phyloP scores from a whole-genome alignment of 306 rosid species.

The Casuarina equisetifolia region DNA sequence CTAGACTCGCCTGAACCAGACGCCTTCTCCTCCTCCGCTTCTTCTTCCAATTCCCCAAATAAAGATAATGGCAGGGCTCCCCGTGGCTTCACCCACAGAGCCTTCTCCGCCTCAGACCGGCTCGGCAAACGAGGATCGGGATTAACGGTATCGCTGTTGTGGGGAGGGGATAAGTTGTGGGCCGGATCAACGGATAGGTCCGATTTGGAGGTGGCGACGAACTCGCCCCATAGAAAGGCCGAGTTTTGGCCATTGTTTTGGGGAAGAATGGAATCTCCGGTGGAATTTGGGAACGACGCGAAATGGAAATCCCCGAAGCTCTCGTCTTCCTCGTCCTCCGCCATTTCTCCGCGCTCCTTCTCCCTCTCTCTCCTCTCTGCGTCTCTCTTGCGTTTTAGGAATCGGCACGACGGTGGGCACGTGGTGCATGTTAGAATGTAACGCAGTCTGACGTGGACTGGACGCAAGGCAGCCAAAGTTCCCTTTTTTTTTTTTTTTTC shows the following conservation, averaged over 20 bases:
- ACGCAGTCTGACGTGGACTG: slow-evolving; percentile 17
- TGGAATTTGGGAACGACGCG: slow-evolving; percentile 33
- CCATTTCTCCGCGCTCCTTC: slow-evolving; percentile 49
- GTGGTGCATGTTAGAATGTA: neutral
- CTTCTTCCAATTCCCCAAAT: slow-evolving; percentile 64
- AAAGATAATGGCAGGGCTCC: slow-evolving; percentile 92
- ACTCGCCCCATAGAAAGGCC: slow-evolving; percentile 57
- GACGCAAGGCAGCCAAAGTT: neutral
- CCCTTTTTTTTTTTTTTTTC: neutral
- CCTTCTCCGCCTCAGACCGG: slow-evolving; percentile 17
- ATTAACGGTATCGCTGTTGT: slow-evolving; percentile 3
- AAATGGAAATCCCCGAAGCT: slow-evolving; percentile 79
- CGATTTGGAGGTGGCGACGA: slow-evolving; percentile 43
- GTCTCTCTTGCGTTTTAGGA: slow-evolving; percentile 14
- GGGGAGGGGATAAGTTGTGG: slow-evolving; percentile 19
- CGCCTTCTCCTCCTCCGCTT: slow-evolving; percentile 24
- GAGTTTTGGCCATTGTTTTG: slow-evolving; percentile 20
- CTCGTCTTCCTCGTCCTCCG: slow-evolving; percentile 69
- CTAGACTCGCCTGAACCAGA: slow-evolving; percentile 26
- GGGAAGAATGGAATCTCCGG: slow-evolving; percentile 20
- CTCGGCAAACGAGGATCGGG: slow-evolving; percentile 23
- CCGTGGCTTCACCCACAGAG: slow-evolving; percentile 46
- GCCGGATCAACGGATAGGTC: slow-evolving; percentile 28
- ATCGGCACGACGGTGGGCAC: neutral
- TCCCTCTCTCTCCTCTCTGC: slow-evolving; percentile 6